A percentile compares a stretch with the other conserved stretches of the same genome.
phyloP scores from a whole-genome alignment of 1,284 basidiomycete species.

The Omphalotus olearius region DNA sequence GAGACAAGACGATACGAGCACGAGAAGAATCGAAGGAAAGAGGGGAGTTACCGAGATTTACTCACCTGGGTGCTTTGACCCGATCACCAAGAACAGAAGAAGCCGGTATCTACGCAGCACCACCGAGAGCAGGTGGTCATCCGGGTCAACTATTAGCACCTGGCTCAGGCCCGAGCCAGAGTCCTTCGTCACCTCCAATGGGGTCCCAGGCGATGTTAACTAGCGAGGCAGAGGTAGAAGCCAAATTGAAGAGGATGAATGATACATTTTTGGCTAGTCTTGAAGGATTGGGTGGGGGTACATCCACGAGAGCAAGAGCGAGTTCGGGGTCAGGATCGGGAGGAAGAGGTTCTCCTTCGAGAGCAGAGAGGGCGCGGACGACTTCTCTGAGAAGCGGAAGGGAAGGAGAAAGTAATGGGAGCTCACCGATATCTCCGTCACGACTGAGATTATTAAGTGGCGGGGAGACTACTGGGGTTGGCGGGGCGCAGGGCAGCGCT shows the following conservation, averaged over 20 bases:
- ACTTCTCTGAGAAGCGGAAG: too few species aligned
- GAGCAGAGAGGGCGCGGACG: too few species aligned
- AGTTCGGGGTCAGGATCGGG: too few species aligned
- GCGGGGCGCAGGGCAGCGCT: too few species aligned
- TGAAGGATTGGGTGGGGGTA: slow-evolving; percentile 38
- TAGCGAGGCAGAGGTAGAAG: slow-evolving; percentile 58
- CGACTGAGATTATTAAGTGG: too few species aligned
- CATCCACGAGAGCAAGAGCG: slow-evolving; percentile 9
- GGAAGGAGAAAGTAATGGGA: too few species aligned
- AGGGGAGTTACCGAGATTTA: neutral
- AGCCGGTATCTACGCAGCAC: too few species aligned
- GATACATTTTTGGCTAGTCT: slow-evolving; percentile 58
- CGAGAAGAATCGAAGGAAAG: neutral
- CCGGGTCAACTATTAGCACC: slow-evolving; percentile 5
- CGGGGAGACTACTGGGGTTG: too few species aligned
- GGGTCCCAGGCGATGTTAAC: slow-evolving; percentile 49
- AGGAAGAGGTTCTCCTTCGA: too few species aligned
- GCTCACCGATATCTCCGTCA: too few species aligned
- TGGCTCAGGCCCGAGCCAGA: slow-evolving; percentile 7
- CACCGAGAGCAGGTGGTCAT: too few species aligned
- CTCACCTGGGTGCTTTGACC: neutral
- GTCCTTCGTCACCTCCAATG: slow-evolving; percentile 22
- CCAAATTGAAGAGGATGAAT: slow-evolving; percentile 58
- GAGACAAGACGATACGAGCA: slow-evolving; percentile 6
- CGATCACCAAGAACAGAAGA: neutral